Percentiles rank a stretch among this genome's conserved stretches.
These are phyloP conservation scores for Aspergillus vadensis DNA, from an alignment of 2,329 filamentous ascomycete species.

Conservation along the genomic window DNA sequence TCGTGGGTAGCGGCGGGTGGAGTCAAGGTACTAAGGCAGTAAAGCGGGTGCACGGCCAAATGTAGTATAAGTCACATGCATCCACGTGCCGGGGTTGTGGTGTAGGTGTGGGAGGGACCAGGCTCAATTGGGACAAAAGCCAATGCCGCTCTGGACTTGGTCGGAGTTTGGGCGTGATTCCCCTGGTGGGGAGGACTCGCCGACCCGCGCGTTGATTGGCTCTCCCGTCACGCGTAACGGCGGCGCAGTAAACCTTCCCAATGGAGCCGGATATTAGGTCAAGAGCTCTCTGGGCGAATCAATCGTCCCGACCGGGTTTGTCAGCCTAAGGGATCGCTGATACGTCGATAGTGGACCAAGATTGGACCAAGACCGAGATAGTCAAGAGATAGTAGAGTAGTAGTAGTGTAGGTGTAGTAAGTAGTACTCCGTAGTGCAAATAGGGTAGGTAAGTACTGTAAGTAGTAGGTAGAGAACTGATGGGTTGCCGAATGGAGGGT, in stretches of 20 bases:
- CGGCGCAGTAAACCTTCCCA: constrained; percentile 12
- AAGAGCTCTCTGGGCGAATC: constrained; percentile 11
- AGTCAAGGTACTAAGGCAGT: constrained; percentile 3
- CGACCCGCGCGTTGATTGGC: constrained; percentile 15
- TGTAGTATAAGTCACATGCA: constrained; percentile 22
- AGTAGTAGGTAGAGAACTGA: neutral
- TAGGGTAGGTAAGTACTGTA: too few relatives aligned
- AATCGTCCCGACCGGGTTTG: constrained; percentile 12
- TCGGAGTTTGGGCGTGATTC: constrained; percentile 9
- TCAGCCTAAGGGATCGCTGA: constrained; percentile 16
- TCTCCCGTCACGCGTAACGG: constrained; percentile 12
- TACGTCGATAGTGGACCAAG: constrained; percentile 11
- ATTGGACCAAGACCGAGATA: neutral
- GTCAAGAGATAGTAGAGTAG: neutral
- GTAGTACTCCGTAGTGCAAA: too few relatives aligned
- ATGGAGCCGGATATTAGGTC: constrained; percentile 7
- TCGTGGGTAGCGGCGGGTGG: constrained; percentile 4
- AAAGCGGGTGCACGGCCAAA: constrained; percentile 3
- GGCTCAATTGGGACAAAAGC: constrained; percentile 16
- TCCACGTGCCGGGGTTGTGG: constrained; percentile 19
- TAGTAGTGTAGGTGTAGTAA: neutral
- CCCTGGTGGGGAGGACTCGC: constrained; percentile 6
- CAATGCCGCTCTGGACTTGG: constrained; percentile 15
- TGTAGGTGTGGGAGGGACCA: neutral
- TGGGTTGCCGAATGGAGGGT: neutral